Conservation (phyloP, 2,329 filamentous ascomycete species). For the Emydomyces testavorans region DNA sequence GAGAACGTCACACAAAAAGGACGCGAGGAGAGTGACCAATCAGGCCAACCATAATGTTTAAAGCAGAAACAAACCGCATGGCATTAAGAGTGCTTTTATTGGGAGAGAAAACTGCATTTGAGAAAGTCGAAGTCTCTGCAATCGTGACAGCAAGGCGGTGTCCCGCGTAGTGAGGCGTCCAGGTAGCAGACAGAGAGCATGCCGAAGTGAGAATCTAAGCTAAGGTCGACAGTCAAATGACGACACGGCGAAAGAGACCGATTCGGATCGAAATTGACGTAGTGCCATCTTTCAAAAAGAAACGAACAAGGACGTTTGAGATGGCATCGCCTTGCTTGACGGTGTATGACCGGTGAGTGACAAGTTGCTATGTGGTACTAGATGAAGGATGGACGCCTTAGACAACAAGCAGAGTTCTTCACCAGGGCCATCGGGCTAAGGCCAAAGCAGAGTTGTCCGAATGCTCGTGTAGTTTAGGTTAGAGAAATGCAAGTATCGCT, state of each 20-base stretch:
- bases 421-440: background rate
- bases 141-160: background rate
- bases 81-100: background rate
- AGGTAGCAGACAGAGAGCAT: background rate
- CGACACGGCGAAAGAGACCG: background rate
- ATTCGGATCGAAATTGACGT: background rate
- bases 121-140: background rate
- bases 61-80: background rate
- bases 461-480: background rate
- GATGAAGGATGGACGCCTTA: background rate
- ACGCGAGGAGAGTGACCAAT: background rate
- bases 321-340: background rate
- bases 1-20: constrained; percentile 1
- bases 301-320: too few species aligned
- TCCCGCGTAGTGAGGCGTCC: background rate
- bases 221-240: background rate
- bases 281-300: background rate
- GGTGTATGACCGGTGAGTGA: background rate
- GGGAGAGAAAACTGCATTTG: background rate
- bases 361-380: background rate
- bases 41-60: too few species aligned
- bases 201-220: background rate
- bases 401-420: background rate
- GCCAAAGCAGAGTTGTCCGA: background rate
- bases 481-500: too few species aligned